Base-by-base conservation (phyloP, 2,329 filamentous ascomycete species). In the Lasiodiplodia sp. region DNA sequence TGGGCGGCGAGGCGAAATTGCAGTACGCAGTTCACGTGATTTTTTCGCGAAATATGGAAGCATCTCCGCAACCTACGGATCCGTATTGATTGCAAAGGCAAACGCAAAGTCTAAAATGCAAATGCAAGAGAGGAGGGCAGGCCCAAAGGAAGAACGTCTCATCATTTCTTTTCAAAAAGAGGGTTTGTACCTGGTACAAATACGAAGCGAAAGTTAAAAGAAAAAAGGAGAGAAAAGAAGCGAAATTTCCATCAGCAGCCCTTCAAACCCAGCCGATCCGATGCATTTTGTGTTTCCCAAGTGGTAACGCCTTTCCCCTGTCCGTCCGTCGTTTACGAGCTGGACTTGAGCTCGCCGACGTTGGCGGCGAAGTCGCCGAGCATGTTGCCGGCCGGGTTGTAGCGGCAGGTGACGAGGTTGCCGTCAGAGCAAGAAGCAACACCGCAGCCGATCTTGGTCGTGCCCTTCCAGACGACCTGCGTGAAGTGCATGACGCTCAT, bases 341-440 rank as follows among this genome's bases (percentile, higher is more conserved):
- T 37, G 12, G 34, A 51, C 16, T 62, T 62, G 28, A 64, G 47
- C 44, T 37, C 60, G 6, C 28, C 60, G 4, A 64, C 60, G 31
- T 64, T 64, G 10, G 25, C 28, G 2, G 60, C 60, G 12, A 64
- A 64, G 28, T 21, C 12, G 60, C 60, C 60, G n/a, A 64, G 18
- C 10, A 23, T 7, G 31, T 64, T 64, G 31, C 60, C 93, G 71
- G 88, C 83, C 71, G 89, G 86, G 72, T 82, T 83, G 84, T 97
- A 97, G 87, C 97, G 95, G 90, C 93, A 97, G 75, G 97, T 93
- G 38, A 92, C 94, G 84, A 64, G 60, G n/a, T 18, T 37, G 31
- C 68, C 68, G 40, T 16, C 38, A 5, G 72, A 71, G 66, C 79
- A 80, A 67, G 79, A 73, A 2, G 74, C 23, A 3, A 76, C 77